phyloP scores from a whole-genome alignment of 108 stramenopile species.

The Nitzschia sp. region DNA sequence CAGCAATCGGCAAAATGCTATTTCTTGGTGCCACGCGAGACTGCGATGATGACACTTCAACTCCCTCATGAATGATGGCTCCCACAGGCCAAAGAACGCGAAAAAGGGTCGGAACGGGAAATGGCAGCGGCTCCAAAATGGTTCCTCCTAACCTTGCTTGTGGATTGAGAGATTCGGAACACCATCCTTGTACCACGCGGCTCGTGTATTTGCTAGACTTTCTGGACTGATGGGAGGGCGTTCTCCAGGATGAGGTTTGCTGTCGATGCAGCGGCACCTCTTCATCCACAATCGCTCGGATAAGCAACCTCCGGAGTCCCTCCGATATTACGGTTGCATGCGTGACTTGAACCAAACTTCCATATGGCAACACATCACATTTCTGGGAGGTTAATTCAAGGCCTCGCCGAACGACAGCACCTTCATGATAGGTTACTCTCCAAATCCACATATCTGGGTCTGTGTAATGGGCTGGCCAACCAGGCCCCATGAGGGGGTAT shows the following conservation, averaged over 20 bases:
- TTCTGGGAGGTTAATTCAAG: slow-evolving; percentile 68
- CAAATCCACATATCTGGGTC: slow-evolving; percentile 53
- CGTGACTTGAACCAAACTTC: slow-evolving; percentile 58
- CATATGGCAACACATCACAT: slow-evolving; percentile 64
- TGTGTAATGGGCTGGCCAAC: slow-evolving; percentile 42
- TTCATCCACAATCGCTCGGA: slow-evolving; percentile 23
- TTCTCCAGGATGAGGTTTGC: not conserved
- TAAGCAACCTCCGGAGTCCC: slow-evolving; percentile 67
- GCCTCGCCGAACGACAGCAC: slow-evolving; percentile 76
- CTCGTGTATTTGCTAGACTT: not conserved
- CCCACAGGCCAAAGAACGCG: slow-evolving; percentile 51
- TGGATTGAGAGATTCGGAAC: slow-evolving; percentile 86
- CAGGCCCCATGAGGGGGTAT: slow-evolving; percentile 59
- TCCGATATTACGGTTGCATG: slow-evolving; percentile 67
- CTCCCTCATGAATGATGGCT: slow-evolving; percentile 64
- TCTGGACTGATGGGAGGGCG: not conserved
- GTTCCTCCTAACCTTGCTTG: slow-evolving; percentile 76
- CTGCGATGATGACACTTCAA: slow-evolving; percentile 72
- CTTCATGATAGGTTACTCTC: slow-evolving; percentile 71
- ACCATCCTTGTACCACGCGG: slow-evolving; percentile 64
- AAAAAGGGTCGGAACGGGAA: slow-evolving; percentile 66
- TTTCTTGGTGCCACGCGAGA: slow-evolving; percentile 57
- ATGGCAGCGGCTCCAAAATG: slow-evolving; percentile 65
- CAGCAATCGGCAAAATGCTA: slow-evolving; percentile 51
- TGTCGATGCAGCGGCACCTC: not conserved